phyloP scores from a whole-genome alignment of 163 green algal species.

The Prototheca cutis region DNA sequence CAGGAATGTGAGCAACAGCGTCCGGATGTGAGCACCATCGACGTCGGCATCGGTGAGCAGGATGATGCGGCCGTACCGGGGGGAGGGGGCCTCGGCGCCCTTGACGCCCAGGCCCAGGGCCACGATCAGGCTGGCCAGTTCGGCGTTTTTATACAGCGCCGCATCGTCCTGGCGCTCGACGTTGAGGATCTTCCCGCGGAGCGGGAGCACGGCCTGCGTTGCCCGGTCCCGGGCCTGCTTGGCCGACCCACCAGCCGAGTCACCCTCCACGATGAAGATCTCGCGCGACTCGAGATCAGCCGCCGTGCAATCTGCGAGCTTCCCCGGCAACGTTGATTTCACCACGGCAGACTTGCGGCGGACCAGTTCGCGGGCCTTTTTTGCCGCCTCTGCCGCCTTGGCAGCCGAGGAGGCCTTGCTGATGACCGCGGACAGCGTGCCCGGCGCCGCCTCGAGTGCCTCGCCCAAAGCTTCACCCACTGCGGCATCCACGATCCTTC shows the following conservation, averaged over 20 bases:
- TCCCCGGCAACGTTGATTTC: slow-evolving; percentile 80
- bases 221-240: slow-evolving; percentile 89
- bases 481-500: slow-evolving; percentile 48
- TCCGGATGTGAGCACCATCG: slow-evolving; percentile 96
- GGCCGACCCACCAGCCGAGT: slow-evolving; percentile 83
- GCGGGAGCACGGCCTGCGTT: slow-evolving; percentile 82
- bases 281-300: slow-evolving; percentile 53
- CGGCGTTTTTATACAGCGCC: slow-evolving; percentile 88
- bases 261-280: slow-evolving; percentile 97
- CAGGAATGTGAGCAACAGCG: slow-evolving; percentile 97
- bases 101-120: slow-evolving; percentile 79
- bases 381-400: slow-evolving; percentile 74
- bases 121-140: slow-evolving; percentile 88
- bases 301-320: slow-evolving; percentile 91
- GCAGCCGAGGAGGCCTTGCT: slow-evolving; percentile 53
- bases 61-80: slow-evolving; percentile 86
- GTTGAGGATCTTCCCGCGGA: slow-evolving; percentile 98
- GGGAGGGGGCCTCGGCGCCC: slow-evolving; percentile 15
- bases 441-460: slow-evolving; percentile 52
- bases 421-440: slow-evolving; percentile 44
- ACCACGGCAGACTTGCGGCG: slow-evolving; percentile 77
- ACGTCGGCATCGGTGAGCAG: slow-evolving; percentile 98
- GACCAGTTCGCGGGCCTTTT: slow-evolving; percentile 80
- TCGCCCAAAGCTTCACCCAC: slow-evolving; percentile 39
- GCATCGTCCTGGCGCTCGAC: slow-evolving; percentile 82